Base-by-base conservation (phyloP, 2,329 filamentous ascomycete species). In the Leptographium flavum region DNA sequence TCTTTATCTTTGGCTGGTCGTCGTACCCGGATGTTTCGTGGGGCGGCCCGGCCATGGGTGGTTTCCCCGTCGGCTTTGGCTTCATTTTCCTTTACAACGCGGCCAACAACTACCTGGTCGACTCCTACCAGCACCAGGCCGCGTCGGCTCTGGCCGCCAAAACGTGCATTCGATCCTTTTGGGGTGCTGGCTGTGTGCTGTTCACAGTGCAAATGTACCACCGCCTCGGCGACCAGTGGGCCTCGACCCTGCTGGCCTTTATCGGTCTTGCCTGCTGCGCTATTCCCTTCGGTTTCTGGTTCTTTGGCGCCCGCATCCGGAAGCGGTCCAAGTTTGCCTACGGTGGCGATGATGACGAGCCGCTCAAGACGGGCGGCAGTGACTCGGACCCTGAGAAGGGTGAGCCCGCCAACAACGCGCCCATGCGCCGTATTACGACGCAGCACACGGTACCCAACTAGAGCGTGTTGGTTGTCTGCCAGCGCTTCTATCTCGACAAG, bases 41-140 rank as follows among this genome's bases (percentile, higher is more conserved):
- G 82, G 70, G 76, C 13, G 85, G 83, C 0, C 84, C 85, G 0
- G 71, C 72, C 9, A 69, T 88, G 49, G 83, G 79, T 44, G 83
- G 83, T 30, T 73, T 79, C 58, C 74, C 76, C 13, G 77, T 88
- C 44, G 83, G 83, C 11, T 87, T 87, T 55, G 83, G 83, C 48
- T 86, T 87, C 65, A 86, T 87, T 61, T 87, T 87, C 67, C 67
- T 88, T 22, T 88, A 87, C 68, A 87, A 87, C 65, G 71, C 81
- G 10, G 79, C 79, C 54, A 84, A 83, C 62, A 83, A 83, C 65
- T 84, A 84, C 63, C 71, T 83, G 25, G 73, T 76, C 58, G 73
- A 76, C 59, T 71, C 70, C 15, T 76, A 76, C 63, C 71, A 75
- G 61, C 70, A 75, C 63, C 83, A 88, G 61, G 86, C 86, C 1